Evolutionary conservation across 2,329 filamentous ascomycete genomes (phyloP).

Genomic region (Botrytis elliptica): DNA sequence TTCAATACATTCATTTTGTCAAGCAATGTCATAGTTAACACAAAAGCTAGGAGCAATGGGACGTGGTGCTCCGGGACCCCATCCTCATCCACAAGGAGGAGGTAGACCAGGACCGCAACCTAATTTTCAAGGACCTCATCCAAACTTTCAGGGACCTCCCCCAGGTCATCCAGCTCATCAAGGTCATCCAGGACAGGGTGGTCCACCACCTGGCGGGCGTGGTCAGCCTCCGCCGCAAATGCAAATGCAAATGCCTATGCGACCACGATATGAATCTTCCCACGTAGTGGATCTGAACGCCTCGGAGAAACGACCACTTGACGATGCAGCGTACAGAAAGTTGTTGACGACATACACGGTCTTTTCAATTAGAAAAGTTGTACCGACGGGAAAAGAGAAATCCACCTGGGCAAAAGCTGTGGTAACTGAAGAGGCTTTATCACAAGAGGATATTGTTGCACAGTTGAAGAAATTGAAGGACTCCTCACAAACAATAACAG

Average conservation of each 20-base stretch:
- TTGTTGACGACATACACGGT: slow-evolving; percentile 27
- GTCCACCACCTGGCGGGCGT: not conserved
- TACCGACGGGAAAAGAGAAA: slow-evolving; percentile 28
- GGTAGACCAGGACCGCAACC: not conserved
- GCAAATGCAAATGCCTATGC: slow-evolving; percentile 18
- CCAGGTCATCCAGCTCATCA: not conserved
- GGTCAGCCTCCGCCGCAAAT: slow-evolving; percentile 11
- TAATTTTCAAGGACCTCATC: not conserved
- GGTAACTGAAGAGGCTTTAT: slow-evolving; percentile 30
- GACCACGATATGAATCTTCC: slow-evolving; percentile 14
- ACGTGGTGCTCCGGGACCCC: not conserved
- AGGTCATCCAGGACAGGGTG: not conserved
- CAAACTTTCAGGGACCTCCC: not conserved
- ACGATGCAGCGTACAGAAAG: slow-evolving; percentile 14
- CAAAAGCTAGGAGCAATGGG: not conserved
- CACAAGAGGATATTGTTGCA: slow-evolving; percentile 35
- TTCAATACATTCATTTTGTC: not conserved
- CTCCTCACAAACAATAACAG: slow-evolving; percentile 29
- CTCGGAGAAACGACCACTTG: not conserved
- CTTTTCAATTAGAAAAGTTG: slow-evolving; percentile 32
- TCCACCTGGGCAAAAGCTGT: slow-evolving; percentile 35
- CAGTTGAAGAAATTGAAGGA: slow-evolving; percentile 35
- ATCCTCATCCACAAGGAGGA: not conserved
- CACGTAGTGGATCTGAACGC: slow-evolving; percentile 7
- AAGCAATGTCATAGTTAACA: not conserved